phyloP scores from a whole-genome alignment of 129 eudicot species.

The Chrysanthemum seticuspe region DNA sequence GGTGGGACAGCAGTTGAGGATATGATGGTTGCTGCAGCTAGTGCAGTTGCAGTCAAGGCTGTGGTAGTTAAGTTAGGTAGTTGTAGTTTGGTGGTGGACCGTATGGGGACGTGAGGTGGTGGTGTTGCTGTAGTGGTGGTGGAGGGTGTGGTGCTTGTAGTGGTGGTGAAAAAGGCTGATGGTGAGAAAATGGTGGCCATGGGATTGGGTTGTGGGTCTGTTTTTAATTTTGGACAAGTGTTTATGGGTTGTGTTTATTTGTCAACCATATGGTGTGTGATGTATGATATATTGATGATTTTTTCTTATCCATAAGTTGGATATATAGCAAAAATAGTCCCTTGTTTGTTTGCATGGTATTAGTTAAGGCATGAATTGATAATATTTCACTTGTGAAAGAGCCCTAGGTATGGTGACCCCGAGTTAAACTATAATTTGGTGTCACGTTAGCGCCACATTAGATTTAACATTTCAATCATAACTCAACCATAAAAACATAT shows the following conservation, averaged over 20 bases:
- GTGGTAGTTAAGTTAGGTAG: constrained; percentile 49
- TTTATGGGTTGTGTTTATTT: constrained; percentile 34
- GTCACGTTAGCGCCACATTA: no score
- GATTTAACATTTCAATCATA: no score
- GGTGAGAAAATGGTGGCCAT: constrained; percentile 93
- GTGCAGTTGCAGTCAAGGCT: constrained; percentile 30
- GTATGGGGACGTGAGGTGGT: constrained; percentile 42
- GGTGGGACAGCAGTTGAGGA: constrained; percentile 35
- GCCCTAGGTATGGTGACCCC: no score
- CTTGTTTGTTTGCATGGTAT: constrained; percentile 9
- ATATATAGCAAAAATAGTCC: constrained; percentile 24
- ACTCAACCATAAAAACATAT: no score
- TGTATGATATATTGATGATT: constrained; percentile 15
- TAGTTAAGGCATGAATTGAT: background rate
- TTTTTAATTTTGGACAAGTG: constrained; percentile 15
- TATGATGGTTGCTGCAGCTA: constrained; percentile 44
- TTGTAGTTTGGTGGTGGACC: constrained; percentile 42
- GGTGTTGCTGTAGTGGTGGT: constrained; percentile 36
- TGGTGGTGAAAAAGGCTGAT: constrained; percentile 72
- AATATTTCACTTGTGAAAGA: background rate
- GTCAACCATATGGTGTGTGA: constrained; percentile 22
- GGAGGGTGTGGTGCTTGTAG: constrained; percentile 42
- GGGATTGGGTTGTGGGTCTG: constrained; percentile 38
- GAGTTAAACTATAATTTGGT: no score
- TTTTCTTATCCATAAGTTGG: constrained; percentile 34